Conservation (phyloP, 2,329 filamentous ascomycete species). For the Aspergillus arachidicola region DNA sequence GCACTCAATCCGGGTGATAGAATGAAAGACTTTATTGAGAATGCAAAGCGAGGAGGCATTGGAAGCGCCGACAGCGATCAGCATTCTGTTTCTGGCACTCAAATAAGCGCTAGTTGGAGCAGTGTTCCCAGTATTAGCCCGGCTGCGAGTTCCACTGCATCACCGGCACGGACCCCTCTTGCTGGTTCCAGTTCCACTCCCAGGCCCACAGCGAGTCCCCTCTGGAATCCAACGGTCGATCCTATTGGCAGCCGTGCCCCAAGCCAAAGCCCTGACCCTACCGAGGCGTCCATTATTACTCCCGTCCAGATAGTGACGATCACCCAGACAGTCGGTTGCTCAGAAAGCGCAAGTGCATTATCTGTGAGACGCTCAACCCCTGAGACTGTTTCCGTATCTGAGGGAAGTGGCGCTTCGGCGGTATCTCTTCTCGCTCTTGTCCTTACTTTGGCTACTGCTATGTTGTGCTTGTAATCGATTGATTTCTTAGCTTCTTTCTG, state of each 20-base stretch:
- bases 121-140: background rate
- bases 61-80: background rate
- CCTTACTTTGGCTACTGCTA: background rate
- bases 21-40: slow-evolving; percentile 21
- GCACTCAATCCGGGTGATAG: slow-evolving; percentile 26
- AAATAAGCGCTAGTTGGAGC: background rate
- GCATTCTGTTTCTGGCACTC: background rate
- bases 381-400: background rate
- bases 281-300: background rate
- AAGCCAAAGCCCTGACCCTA: too few species aligned
- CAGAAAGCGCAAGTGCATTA: background rate
- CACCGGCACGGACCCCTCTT: background rate
- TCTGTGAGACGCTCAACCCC: background rate
- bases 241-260: background rate
- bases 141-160: background rate
- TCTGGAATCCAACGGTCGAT: too few species aligned
- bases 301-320: background rate
- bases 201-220: too few species aligned
- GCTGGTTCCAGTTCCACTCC: background rate
- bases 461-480: too few species aligned
- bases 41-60: slow-evolving; percentile 3
- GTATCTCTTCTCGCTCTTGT: background rate
- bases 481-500: background rate
- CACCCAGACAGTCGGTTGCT: background rate
- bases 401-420: background rate